These are phyloP conservation scores for Penicillium pancosmium DNA, from an alignment of 495 filamentous ascomycete genomes.

Conservation along the genomic window DNA sequence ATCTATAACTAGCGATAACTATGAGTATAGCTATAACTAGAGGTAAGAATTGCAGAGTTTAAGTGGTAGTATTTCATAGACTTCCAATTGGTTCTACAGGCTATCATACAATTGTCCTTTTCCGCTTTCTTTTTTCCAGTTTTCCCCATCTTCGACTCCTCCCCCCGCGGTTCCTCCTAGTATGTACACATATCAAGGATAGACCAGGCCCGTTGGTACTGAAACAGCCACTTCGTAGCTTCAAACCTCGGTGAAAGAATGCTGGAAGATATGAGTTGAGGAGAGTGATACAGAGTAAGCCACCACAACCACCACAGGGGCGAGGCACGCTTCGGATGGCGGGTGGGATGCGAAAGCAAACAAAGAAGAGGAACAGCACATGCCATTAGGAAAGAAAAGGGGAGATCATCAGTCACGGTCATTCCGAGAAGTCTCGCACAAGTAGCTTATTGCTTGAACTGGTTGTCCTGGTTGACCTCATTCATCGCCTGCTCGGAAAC, in stretches of 20 bases:
- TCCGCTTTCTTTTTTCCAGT: background rate
- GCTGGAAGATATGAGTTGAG: background rate
- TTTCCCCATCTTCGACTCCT: background rate
- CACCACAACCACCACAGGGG: background rate
- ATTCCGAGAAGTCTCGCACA: background rate
- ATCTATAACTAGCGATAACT: no score
- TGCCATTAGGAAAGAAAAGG: constrained; percentile 4
- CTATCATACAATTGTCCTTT: background rate
- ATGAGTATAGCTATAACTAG: no score
- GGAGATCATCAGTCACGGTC: constrained; percentile 16
- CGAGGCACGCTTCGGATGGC: background rate
- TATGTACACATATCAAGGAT: background rate
- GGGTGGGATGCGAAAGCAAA: background rate
- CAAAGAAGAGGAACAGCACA: constrained; percentile 1
- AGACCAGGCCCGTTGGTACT: background rate
- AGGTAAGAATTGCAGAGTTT: background rate
- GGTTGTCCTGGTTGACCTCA: constrained; percentile 54
- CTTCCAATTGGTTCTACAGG: constrained; percentile 4
- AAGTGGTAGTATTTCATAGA: background rate
- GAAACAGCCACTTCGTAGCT: no score
- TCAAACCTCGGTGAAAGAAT: background rate
- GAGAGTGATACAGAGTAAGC: background rate
- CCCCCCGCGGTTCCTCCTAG: background rate
- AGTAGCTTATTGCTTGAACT: constrained; percentile 36
- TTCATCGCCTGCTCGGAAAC: constrained; percentile 54